These are phyloP conservation scores for Adansonia gregorii DNA, from an alignment of 441 rosid genomes.

Conservation along the genomic window DNA sequence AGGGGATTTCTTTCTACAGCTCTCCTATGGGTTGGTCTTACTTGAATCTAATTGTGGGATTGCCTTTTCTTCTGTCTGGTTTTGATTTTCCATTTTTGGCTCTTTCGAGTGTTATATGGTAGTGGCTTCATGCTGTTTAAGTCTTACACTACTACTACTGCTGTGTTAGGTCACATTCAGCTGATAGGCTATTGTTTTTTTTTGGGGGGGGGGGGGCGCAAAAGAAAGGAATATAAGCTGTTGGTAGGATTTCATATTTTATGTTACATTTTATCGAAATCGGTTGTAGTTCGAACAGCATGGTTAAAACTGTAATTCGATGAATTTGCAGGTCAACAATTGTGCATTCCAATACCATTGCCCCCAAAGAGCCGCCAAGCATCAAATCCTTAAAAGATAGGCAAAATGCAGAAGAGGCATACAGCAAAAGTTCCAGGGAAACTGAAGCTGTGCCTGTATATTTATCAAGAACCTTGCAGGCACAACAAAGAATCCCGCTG, in stretches of 20 bases:
- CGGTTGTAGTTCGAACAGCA: not conserved
- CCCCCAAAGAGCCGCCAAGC: slow-evolving; percentile 51
- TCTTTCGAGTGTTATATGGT: not conserved
- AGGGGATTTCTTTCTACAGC: not conserved
- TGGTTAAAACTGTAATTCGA: slow-evolving; percentile 2
- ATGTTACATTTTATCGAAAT: not conserved
- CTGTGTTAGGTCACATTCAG: not conserved
- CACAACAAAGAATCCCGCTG: slow-evolving; percentile 62
- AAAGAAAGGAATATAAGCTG: not conserved
- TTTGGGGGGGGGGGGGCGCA: not conserved
- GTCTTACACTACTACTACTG: not conserved
- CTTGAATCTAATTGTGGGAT: not conserved
- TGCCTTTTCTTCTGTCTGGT: not conserved
- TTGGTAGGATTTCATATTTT: not conserved
- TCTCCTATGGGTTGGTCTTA: not conserved
- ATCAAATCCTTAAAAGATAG: slow-evolving; percentile 38
- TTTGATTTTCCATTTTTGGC: not conserved
- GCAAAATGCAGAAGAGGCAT: slow-evolving; percentile 47
- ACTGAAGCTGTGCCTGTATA: slow-evolving; percentile 46
- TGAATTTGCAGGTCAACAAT: slow-evolving; percentile 69
- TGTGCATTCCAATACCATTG: slow-evolving; percentile 63
- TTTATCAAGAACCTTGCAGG: slow-evolving; percentile 49
- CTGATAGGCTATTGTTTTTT: not conserved
- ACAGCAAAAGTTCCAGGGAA: slow-evolving; percentile 45
- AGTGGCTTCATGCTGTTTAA: not conserved